These are phyloP conservation scores for Stephanodiscus minutulus DNA, from an alignment of 108 stramenopile genomes.

Conservation along the genomic window DNA sequence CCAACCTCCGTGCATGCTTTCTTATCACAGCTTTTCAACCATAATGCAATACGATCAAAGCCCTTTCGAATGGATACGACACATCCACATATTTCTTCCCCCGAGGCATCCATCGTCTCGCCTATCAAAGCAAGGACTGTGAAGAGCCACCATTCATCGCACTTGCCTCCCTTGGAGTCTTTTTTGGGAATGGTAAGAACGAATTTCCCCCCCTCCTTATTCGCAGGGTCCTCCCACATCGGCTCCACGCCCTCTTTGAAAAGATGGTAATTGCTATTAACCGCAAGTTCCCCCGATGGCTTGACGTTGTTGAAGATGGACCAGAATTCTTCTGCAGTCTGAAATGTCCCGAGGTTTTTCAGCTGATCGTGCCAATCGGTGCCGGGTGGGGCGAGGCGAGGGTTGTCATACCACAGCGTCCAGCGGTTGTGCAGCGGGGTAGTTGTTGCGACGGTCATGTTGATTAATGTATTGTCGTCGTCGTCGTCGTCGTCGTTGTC, in stretches of 20 bases:
- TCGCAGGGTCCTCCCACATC: conserved; percentile 93
- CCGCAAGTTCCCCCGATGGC: conserved; percentile 63
- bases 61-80: conserved; percentile 85
- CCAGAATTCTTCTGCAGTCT: conserved; percentile 92
- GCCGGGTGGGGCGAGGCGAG: conserved; percentile 71
- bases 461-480: conserved; percentile 18
- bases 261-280: conserved; percentile 86
- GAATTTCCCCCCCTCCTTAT: conserved; percentile 86
- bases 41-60: conserved; percentile 88
- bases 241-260: conserved; percentile 90
- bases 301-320: conserved; percentile 88
- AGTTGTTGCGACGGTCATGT: conserved; percentile 10
- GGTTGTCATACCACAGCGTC: conserved; percentile 94
- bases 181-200: conserved; percentile 81
- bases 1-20: conserved; percentile 69
- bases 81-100: conserved; percentile 86
- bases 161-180: conserved; percentile 57
- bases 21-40: conserved; percentile 79
- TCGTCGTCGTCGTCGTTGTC: not conserved
- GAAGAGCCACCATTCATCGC: conserved; percentile 84
- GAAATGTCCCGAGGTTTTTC: conserved; percentile 81
- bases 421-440: conserved; percentile 71
- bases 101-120: conserved; percentile 82
- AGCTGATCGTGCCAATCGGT: conserved; percentile 91
- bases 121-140: conserved; percentile 88